A percentile compares a stretch with the other conserved stretches of the same genome.
Evolutionary conservation across 2,329 filamentous ascomycete genomes (phyloP).

Genomic region (Apiospora pterosperma): DNA sequence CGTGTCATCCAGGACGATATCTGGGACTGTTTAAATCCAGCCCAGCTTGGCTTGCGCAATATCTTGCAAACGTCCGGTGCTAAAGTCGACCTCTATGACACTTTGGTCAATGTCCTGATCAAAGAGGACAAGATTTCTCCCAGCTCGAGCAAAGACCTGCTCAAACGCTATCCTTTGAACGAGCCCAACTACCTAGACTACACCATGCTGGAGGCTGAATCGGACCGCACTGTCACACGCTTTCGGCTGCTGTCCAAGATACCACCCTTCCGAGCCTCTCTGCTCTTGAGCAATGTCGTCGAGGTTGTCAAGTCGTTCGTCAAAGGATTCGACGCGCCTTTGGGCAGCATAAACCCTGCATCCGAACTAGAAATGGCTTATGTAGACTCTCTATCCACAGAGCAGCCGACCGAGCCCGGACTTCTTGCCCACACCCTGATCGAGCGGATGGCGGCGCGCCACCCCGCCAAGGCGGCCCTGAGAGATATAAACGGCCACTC

Average conservation of each 20-base stretch:
- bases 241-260: constrained; percentile 5
- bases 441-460: constrained; percentile 4
- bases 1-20: constrained; percentile 17
- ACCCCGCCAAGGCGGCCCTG: constrained; percentile 3
- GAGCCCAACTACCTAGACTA: constrained; percentile 8
- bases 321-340: neutral
- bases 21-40: constrained; percentile 25
- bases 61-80: constrained; percentile 8
- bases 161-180: neutral
- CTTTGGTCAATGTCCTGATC: constrained; percentile 7
- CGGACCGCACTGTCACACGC: neutral
- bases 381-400: constrained; percentile 5
- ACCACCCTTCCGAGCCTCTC: neutral
- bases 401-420: neutral
- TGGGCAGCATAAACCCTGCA: neutral
- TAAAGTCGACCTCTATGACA: constrained; percentile 6
- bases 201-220: constrained; percentile 10
- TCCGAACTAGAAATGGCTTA: constrained; percentile 6
- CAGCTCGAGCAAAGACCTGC: neutral
- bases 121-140: neutral
- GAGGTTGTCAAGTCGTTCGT: constrained; percentile 7
- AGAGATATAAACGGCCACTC: neutral
- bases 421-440: constrained; percentile 6
- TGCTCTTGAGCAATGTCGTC: constrained; percentile 7
- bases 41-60: constrained; percentile 28